phyloP scores from a whole-genome alignment of 768 basidiomycete species.

The Pisolithus albus region DNA sequence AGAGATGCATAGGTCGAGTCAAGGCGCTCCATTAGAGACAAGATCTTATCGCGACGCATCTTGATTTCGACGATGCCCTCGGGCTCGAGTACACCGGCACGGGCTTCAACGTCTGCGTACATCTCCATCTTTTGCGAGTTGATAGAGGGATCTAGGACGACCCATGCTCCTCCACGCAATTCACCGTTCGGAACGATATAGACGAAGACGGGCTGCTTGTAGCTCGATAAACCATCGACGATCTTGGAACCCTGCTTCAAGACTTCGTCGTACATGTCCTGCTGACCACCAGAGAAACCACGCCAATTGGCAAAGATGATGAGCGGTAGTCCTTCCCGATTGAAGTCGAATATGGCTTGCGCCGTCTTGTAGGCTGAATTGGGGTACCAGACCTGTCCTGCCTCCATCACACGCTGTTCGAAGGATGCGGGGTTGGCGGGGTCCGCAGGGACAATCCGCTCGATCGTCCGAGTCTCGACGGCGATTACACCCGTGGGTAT shows the following conservation, averaged over 20 bases:
- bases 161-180: slow-evolving; percentile 98
- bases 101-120: slow-evolving; percentile 94
- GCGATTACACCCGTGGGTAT: slow-evolving; percentile 98
- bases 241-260: slow-evolving; percentile 98
- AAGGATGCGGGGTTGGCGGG: slow-evolving; percentile 95
- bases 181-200: slow-evolving; percentile 99
- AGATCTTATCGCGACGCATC: slow-evolving; percentile 91
- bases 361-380: slow-evolving; percentile 99
- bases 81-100: slow-evolving; percentile 94
- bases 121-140: slow-evolving; percentile 98
- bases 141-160: slow-evolving; percentile 96
- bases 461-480: slow-evolving; percentile 95
- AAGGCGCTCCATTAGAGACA: slow-evolving; percentile 87
- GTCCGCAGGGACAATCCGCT: slow-evolving; percentile 94
- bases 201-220: slow-evolving; percentile 96
- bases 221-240: slow-evolving; percentile 93
- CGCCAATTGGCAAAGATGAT: slow-evolving; percentile 99
- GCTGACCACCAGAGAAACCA: slow-evolving; percentile 99
- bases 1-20: slow-evolving; percentile 76
- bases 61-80: slow-evolving; percentile 98
- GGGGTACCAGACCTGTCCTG: slow-evolving; percentile 99
- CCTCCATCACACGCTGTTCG: slow-evolving; percentile 98
- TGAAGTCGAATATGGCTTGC: slow-evolving; percentile 98
- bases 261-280: slow-evolving; percentile 98
- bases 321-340: slow-evolving; percentile 91